phyloP scores from a whole-genome alignment of 2,329 filamentous ascomycete species.

The Sporothrix sp. region DNA sequence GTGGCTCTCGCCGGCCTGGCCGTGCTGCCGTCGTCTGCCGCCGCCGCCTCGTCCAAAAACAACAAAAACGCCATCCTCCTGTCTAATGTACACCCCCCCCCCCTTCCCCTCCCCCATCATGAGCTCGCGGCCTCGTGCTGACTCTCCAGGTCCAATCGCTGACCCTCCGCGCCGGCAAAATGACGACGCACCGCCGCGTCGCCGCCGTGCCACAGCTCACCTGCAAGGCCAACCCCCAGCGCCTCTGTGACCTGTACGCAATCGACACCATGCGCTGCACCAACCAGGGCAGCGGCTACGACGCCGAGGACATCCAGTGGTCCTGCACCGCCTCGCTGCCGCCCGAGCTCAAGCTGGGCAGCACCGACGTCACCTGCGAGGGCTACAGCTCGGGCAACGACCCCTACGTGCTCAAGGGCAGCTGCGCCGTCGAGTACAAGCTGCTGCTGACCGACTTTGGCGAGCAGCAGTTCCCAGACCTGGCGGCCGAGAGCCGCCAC shows the following conservation, averaged over 20 bases:
- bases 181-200: conserved; percentile 68
- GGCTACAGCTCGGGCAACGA: conserved; percentile 72
- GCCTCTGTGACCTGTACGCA: conserved; percentile 58
- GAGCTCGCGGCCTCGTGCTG: too few species aligned
- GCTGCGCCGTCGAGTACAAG: conserved; percentile 85
- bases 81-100: too few species aligned
- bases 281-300: conserved; percentile 75
- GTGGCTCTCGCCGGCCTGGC: not conserved
- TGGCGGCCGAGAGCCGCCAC: conserved; percentile 32
- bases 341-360: conserved; percentile 58
- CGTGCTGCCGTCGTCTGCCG: not conserved
- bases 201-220: conserved; percentile 66
- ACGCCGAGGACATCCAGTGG: conserved; percentile 77
- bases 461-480: conserved; percentile 56
- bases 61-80: conserved; percentile 47
- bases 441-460: conserved; percentile 69
- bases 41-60: conserved; percentile 15
- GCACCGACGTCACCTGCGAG: conserved; percentile 87
- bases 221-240: conserved; percentile 57
- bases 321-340: conserved; percentile 61
- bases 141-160: conserved; percentile 59
- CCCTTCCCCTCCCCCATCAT: too few species aligned
- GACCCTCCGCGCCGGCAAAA: conserved; percentile 57
- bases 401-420: conserved; percentile 79
- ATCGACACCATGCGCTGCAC: conserved; percentile 81